Conservation (phyloP, 352 stramenopile genomes). For the Phytophthora citrophthora region DNA sequence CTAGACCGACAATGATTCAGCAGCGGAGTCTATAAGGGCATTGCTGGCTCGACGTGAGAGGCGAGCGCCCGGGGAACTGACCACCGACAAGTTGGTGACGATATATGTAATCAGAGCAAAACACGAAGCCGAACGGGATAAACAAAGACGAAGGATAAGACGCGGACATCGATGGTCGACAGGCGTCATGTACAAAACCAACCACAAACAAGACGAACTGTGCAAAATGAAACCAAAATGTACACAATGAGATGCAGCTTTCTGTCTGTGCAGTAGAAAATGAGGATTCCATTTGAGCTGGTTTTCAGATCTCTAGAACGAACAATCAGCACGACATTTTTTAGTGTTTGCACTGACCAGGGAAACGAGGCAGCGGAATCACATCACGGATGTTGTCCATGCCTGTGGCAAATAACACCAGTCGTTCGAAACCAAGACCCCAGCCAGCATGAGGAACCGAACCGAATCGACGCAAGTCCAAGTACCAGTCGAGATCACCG, state of each 20-base stretch:
- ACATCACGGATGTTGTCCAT: slow-evolving; percentile 99
- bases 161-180: slow-evolving; percentile 15
- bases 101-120: slow-evolving; percentile 17
- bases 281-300: neutral
- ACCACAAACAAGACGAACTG: slow-evolving; percentile 32
- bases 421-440: slow-evolving; percentile 97
- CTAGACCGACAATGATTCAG: neutral
- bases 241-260: slow-evolving; percentile 28
- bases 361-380: slow-evolving; percentile 97
- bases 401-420: slow-evolving; percentile 97
- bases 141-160: slow-evolving; percentile 21
- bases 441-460: slow-evolving; percentile 98
- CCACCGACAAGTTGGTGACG: slow-evolving; percentile 17
- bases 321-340: neutral
- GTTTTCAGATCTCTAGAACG: slow-evolving; percentile 13
- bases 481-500: slow-evolving; percentile 95
- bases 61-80: slow-evolving; percentile 5
- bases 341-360: slow-evolving; percentile 90
- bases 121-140: slow-evolving; percentile 15
- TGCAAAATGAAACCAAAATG: slow-evolving; percentile 37
- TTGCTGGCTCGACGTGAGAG: slow-evolving; percentile 19
- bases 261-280: slow-evolving; percentile 12
- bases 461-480: slow-evolving; percentile 97
- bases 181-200: slow-evolving; percentile 41
- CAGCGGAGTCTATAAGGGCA: slow-evolving; percentile 22